Conservation (phyloP, 148 eudicot species). For the Salicornia ramosissima region DNA sequence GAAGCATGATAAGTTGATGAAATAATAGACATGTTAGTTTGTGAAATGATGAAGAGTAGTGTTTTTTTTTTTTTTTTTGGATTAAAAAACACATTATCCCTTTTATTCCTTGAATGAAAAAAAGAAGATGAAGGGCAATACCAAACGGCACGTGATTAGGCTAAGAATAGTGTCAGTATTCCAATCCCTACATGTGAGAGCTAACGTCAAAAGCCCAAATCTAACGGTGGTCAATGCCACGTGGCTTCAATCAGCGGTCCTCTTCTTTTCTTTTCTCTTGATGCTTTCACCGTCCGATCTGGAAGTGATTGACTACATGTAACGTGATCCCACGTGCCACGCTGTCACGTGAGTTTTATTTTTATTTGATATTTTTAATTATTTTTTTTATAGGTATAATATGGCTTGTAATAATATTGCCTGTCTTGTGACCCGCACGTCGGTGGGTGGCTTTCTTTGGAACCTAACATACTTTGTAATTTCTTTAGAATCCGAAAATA, state of each 20-base stretch:
- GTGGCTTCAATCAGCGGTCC: constrained; percentile 26
- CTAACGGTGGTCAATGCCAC: constrained; percentile 54
- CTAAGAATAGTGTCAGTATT: constrained; percentile 37
- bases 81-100: neutral
- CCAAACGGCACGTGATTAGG: constrained; percentile 45
- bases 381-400: too few species aligned
- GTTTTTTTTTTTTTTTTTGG: neutral
- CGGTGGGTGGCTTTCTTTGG: constrained; percentile 19
- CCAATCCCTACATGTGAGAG: constrained; percentile 36
- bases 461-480: neutral
- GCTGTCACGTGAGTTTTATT: constrained; percentile 34
- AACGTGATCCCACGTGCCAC: constrained; percentile 52
- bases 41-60: neutral
- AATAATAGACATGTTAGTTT: neutral
- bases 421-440: constrained; percentile 18
- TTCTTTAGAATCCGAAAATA: neutral
- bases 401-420: neutral
- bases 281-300: constrained; percentile 19
- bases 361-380: neutral
- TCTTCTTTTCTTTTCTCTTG: neutral
- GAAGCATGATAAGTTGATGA: constrained; percentile 1
- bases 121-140: constrained; percentile 8
- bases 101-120: neutral
- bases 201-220: constrained; percentile 24
- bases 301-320: neutral